Conservation (phyloP, 352 stramenopile genomes). For the Phytopythium boreale region DNA sequence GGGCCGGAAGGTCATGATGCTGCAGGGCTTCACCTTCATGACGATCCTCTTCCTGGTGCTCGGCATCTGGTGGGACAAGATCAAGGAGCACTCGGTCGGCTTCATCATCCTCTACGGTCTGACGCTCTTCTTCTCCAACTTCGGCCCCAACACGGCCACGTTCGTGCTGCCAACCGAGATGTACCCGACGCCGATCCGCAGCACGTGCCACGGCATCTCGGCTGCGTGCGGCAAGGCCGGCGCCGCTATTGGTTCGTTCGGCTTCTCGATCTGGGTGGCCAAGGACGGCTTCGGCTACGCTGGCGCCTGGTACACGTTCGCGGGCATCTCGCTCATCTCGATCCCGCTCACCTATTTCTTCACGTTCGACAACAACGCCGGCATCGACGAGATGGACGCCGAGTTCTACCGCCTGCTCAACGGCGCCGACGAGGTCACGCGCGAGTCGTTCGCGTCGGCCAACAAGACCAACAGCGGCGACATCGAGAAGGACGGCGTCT, state of each 20-base stretch:
- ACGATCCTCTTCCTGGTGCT: constrained; percentile 28
- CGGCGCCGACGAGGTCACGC: background rate
- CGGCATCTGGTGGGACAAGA: constrained; percentile 25
- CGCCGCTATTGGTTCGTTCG: constrained; percentile 67
- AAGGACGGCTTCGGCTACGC: background rate
- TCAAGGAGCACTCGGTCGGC: constrained; percentile 20
- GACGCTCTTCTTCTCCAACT: constrained; percentile 54
- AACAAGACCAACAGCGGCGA: background rate
- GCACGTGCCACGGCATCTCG: constrained; percentile 68
- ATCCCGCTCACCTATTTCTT: constrained; percentile 31
- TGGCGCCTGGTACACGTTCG: constrained; percentile 55
- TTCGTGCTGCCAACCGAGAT: constrained; percentile 91
- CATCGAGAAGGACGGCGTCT: background rate
- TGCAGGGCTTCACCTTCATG: constrained; percentile 47
- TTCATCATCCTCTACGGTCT: constrained; percentile 58
- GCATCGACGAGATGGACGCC: constrained; percentile 16
- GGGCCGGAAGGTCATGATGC: constrained; percentile 50
- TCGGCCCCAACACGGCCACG: constrained; percentile 77
- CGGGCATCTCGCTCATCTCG: constrained; percentile 43
- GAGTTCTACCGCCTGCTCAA: constrained; percentile 17
- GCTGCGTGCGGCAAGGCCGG: constrained; percentile 85
- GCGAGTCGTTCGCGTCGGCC: background rate
- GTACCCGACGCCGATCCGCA: constrained; percentile 80
- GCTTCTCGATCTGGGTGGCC: constrained; percentile 51
- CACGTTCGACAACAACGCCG: constrained; percentile 19